These are phyloP conservation scores for Triticum timopheevii DNA, from an alignment of 176 grass and related monocot genomes.

Conservation along the genomic window DNA sequence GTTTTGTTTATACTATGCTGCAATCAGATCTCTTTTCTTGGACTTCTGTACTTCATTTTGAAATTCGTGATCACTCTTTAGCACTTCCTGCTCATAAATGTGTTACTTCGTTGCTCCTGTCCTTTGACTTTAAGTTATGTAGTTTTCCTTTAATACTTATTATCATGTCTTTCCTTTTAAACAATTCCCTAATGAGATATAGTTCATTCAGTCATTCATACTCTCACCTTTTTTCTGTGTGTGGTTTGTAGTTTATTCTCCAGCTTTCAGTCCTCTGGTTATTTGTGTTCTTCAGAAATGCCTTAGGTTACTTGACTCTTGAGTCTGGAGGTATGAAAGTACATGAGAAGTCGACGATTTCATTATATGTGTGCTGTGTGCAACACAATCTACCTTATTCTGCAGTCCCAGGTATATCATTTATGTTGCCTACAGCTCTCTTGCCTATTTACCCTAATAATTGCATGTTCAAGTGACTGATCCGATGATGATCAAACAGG, in stretches of 20 bases:
- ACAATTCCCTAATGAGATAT: slow-evolving; percentile 16
- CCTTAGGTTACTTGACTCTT: slow-evolving; percentile 79
- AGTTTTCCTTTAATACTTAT: slow-evolving; percentile 13
- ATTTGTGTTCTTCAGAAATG: slow-evolving; percentile 84
- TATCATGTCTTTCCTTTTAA: background rate
- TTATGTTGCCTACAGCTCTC: slow-evolving; percentile 18
- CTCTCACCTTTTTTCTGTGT: slow-evolving; percentile 27
- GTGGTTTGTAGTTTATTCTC: slow-evolving; percentile 55
- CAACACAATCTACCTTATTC: slow-evolving; percentile 82
- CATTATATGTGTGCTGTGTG: slow-evolving; percentile 72
- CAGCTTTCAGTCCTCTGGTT: slow-evolving; percentile 78
- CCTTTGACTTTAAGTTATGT: slow-evolving; percentile 8
- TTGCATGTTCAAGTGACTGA: slow-evolving; percentile 22
- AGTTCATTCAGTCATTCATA: background rate
- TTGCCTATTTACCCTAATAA: slow-evolving; percentile 12
- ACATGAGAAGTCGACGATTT: slow-evolving; percentile 72
- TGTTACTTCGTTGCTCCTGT: background rate
- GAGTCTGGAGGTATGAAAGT: slow-evolving; percentile 71
- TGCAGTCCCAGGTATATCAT: slow-evolving; percentile 80
- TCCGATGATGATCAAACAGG: slow-evolving; percentile 48
- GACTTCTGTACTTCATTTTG: slow-evolving; percentile 23
- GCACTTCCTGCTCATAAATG: slow-evolving; percentile 6
- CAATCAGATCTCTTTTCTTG: background rate
- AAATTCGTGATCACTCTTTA: slow-evolving; percentile 1
- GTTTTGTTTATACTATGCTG: background rate